Base-by-base conservation (phyloP, 2,329 filamentous ascomycete genomes). In the Davidsoniella virescens region DNA sequence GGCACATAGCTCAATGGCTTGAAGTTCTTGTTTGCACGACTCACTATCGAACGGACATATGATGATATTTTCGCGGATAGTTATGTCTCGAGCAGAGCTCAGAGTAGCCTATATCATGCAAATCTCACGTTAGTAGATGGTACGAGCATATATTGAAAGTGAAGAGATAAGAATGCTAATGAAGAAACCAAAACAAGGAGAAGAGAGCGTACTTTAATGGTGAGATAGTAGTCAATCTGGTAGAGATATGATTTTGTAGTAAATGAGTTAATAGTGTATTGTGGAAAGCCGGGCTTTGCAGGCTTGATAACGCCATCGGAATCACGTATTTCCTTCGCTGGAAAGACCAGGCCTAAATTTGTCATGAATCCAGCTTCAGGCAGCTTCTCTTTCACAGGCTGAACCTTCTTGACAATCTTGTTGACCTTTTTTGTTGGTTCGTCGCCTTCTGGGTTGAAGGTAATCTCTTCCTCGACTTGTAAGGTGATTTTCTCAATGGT, bases 361-460 rank as follows among this genome's bases (percentile, higher is more conserved):
- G 90, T 95, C 55, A 90, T 83, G 62, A 92, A 96, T 41, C 92
- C 92, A 4, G 84, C 78, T 61, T 94, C 88, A 2, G 92, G 87
- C 67, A 98, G 72, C 64, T 84, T 93, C 49, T 84, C 77, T 47
- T 85, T 84, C 26, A 98, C 80, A 1, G 72, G 69, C 59, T 95
- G 86, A 1, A 82, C 82, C 58, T 90, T 84, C 63, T 87, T 92
- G 23, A 84, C 82, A 56, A 98, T 70, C 51, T 81, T 84, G 65
- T 94, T 95, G 57, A 87, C 71, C 64, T 94, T 95, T 56, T 86
- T 85, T 29, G 84, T 84, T 25, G 88, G 87, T 62, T 96, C 92
- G 61, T 96, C 92, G 45, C 92, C 92, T 65, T 96, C 90, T 26
- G 92, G 92, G 57, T 98, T 96, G 67, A 85, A 98, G n/a, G 92